Base-by-base conservation (phyloP, 805 yeast genomes). In the Lachancea quebecensis region DNA sequence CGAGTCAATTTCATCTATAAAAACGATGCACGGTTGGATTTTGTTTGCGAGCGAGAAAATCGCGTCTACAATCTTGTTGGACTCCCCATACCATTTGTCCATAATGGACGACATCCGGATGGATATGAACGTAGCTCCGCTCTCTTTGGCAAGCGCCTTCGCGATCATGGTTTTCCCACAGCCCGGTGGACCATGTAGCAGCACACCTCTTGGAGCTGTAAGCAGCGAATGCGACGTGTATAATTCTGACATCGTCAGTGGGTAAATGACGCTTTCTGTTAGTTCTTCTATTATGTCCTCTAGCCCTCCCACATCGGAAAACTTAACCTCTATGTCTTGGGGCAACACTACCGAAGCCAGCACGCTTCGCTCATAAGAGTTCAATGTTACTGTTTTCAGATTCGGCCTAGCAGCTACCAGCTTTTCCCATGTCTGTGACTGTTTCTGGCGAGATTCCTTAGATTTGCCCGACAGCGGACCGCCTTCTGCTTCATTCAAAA, bases 21-120 rank as follows among this genome's bases (percentile, higher is more conserved):
- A 91, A 39, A 91, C 81, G 51, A 91, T 93, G 64, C 97, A 89
- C 1, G 99, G 99, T 64, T 88, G 88, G 35, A 91, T 73, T 60
- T 93, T 91, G 49, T 77, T 73, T 3, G 97, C 98, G 45, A 91
- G 72, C 7, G 96, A 82, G 62, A 91, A 91, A 31, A 91, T 78
- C 0, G 96, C 98, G 53, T 90, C 95, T 1, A 88, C 93, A 40
- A 90, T 80, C 68, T 93, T 93, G 65, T 93, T 91, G 27, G 91
- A 80, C 66, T 91, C 98, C 12, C 99, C 99, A 60, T 87, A 91
- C 95, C 96, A 91, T 66, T 91, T 91, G 67, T 93, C 96, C 91
- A 90, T 85, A 14, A 91, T 79, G 2, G 91, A 81, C 21, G 96
- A 88, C 95, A 91, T 85, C 63, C 95, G 75, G 42, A 91, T 84